These are phyloP conservation scores for Clitocybe nebularis DNA, from an alignment of 1,284 basidiomycete species.

Conservation along the genomic window DNA sequence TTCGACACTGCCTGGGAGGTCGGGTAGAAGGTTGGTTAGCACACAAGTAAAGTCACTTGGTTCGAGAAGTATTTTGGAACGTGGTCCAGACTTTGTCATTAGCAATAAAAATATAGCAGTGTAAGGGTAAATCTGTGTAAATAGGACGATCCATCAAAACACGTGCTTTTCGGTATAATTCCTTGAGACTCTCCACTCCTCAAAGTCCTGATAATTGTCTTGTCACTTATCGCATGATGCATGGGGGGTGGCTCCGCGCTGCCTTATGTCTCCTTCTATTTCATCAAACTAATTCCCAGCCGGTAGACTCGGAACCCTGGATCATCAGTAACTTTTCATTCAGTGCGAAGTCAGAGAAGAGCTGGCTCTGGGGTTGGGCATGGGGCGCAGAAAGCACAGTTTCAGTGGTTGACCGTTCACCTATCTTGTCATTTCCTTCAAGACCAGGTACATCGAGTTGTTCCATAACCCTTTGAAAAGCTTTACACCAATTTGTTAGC, in stretches of 20 bases:
- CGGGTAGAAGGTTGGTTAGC: too few relatives aligned
- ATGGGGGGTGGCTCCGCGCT: slow-evolving; percentile 15
- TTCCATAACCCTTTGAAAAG: slow-evolving; percentile 1
- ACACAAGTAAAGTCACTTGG: too few relatives aligned
- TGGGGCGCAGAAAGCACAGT: slow-evolving; percentile 79
- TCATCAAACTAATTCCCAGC: slow-evolving; percentile 13
- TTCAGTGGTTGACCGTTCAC: slow-evolving; percentile 69
- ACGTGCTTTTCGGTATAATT: neutral
- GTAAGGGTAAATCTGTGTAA: too few relatives aligned
- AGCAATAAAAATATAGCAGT: too few relatives aligned
- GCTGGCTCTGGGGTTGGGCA: slow-evolving; percentile 58
- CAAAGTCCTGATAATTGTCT: neutral
- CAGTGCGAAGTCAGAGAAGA: slow-evolving; percentile 39
- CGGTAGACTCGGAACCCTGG: slow-evolving; percentile 10
- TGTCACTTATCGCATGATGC: slow-evolving; percentile 9
- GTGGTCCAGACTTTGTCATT: too few relatives aligned
- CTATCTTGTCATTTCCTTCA: slow-evolving; percentile 62
- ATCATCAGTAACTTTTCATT: slow-evolving; percentile 12
- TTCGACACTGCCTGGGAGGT: too few relatives aligned
- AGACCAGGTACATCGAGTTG: slow-evolving; percentile 36
- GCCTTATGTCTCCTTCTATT: slow-evolving; percentile 8
- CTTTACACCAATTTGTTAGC: slow-evolving; percentile 34
- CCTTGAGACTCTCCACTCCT: neutral
- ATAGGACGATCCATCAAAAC: too few relatives aligned
- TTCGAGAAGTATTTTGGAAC: too few relatives aligned